A percentile compares a stretch with the other conserved stretches of the same genome.
Conservation (phyloP, 441 rosid species). For the Gossypium laxum region DNA sequence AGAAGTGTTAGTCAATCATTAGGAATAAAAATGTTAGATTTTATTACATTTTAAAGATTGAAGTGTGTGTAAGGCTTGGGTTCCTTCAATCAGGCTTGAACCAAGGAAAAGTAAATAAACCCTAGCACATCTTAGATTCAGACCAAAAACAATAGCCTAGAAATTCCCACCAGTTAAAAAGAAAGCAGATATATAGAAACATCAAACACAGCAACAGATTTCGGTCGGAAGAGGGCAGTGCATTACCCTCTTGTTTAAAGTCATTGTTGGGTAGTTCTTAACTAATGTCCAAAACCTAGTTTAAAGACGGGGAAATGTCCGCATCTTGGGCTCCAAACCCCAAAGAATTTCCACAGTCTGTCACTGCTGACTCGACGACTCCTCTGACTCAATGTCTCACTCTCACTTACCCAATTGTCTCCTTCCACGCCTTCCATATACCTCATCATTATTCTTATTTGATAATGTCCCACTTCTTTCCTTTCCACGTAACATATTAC, state of each 20-base stretch:
- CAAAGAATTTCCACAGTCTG: not conserved
- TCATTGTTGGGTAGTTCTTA: not conserved
- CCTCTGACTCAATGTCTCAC: not conserved
- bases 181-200: not conserved
- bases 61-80: not conserved
- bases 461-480: not conserved
- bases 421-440: not conserved
- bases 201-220: conserved; percentile 6
- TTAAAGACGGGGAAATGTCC: conserved; percentile 1
- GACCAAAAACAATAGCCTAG: not conserved
- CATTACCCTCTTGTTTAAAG: not conserved
- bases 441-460: not conserved
- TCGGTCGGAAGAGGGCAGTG: conserved; percentile 3
- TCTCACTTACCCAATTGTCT: not conserved
- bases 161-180: not conserved
- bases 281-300: not conserved
- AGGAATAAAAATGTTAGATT: not conserved
- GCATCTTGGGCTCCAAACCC: conserved; percentile 21
- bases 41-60: not conserved
- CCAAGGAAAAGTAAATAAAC: too few species aligned
- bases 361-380: not conserved
- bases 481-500: too few species aligned
- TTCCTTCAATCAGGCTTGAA: too few species aligned
- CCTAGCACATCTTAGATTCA: not conserved
- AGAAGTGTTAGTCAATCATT: not conserved